Base-by-base conservation (phyloP, 2,329 filamentous ascomycete genomes). In the Pyrenophora seminiperda region DNA sequence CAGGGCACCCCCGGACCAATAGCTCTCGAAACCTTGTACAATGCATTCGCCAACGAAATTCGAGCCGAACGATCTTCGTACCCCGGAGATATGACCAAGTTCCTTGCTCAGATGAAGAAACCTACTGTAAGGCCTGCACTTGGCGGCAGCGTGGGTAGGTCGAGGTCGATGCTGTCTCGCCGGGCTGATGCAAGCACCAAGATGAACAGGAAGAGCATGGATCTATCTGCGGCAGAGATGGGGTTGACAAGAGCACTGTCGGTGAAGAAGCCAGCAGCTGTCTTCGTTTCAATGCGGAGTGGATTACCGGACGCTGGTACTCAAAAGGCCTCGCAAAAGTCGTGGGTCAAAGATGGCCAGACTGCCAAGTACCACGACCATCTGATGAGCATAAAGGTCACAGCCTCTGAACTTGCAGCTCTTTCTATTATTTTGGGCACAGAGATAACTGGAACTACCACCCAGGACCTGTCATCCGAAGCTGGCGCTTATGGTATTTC, bases 391-490 rank as follows among this genome's bases (percentile, higher is more conserved):
- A 36, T 70, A 1, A 53, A 41, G n/a, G 41, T 71, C 5, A 62
- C 62, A 2, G 15, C 56, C 5, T 33, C 45, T 6, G 70, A 72
- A 40, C 58, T 73, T 41, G 55, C 53, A 4, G 48, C 67, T 4
- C 58, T 73, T 4, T 62, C 68, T 6, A 37, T 71, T 15, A 45
- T 71, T n/a, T 48, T 72, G 6, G 70, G 67, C 9, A 65, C 50
- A 31, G 48, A 60, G 7, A 18, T 65, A 42, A 41, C n/a, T 30
- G 36, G 11, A 31, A 37, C 22, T 14, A 31, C 5, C 22, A 52
- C n/a, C 54, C 9, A 27, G 42, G 46, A 13, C n/a, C 40, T 3
- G 30, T 39, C 34, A 9, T 18, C 32, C 7, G 43, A 58, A 20
- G 58, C 36, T 29, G 65, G 68, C n/a, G 70, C 66, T 5, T 63